Conservation (phyloP, 2,329 filamentous ascomycete species). For the Ceratocystis alfenasii region DNA sequence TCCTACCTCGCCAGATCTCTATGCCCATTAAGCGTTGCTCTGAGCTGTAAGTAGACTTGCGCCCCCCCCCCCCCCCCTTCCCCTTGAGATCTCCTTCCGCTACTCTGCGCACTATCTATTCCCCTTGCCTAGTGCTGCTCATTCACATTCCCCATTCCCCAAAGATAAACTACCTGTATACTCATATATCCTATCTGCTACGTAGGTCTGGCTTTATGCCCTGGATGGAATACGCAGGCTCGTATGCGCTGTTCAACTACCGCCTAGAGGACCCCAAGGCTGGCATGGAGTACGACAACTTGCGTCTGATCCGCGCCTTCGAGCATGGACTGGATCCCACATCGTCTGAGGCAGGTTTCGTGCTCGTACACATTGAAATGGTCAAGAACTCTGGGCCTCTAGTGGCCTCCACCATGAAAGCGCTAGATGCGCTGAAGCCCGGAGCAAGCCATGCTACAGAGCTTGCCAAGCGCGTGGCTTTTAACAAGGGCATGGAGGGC, state of each 20-base stretch:
- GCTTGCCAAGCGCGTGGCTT: slow-evolving; percentile 38
- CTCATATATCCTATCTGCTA: background rate
- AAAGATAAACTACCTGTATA: background rate
- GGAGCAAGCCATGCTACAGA: slow-evolving; percentile 23
- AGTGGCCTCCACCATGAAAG: slow-evolving; percentile 57
- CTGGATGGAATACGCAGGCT: slow-evolving; percentile 76
- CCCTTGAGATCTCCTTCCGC: background rate
- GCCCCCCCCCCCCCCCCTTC: background rate
- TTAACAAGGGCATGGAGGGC: slow-evolving; percentile 52
- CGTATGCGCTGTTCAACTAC: slow-evolving; percentile 59
- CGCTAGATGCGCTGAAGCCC: slow-evolving; percentile 43
- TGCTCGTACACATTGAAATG: slow-evolving; percentile 95
- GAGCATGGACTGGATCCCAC: slow-evolving; percentile 75
- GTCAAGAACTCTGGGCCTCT: slow-evolving; percentile 72
- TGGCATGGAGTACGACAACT: slow-evolving; percentile 51
- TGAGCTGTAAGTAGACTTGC: slow-evolving; percentile 55
- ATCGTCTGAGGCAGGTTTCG: slow-evolving; percentile 88
- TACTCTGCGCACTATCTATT: background rate
- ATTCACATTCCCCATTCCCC: no score
- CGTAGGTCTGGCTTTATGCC: slow-evolving; percentile 62
- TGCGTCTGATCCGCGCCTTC: slow-evolving; percentile 81
- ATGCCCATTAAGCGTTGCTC: slow-evolving; percentile 73
- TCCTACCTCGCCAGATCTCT: slow-evolving; percentile 62
- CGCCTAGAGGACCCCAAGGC: slow-evolving; percentile 43
- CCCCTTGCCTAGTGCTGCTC: no score